Evolutionary conservation across 441 rosid species (phyloP), one percentile per base, ranked within the genome.

Genomic region (Croton laevigatus): DNA sequence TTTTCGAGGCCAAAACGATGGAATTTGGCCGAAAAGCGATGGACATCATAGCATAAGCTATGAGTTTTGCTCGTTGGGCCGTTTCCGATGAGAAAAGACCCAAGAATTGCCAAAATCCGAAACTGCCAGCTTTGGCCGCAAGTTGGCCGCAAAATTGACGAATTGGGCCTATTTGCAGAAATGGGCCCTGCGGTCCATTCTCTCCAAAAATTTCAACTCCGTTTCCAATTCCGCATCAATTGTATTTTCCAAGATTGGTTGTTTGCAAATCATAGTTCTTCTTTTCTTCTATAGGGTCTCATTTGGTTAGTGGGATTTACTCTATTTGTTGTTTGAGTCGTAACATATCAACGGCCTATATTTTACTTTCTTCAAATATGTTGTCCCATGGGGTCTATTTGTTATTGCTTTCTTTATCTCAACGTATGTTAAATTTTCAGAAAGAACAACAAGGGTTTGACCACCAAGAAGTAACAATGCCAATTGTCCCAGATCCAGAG

Each of bases 401-500:
- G 52, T 36, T 67, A 58, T 46, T 77, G 23, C 48, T 66, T 55
- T 14, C 34, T 59, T 51, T 32, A 46, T 55, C 71, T 73, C 54
- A 69, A 60, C 73, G 44, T 69, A 36, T 70, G 48, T 16, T 60
- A 52, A 63, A 79, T 81, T 70, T 71, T 5, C 76, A 93, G 99
- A 86, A 88, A 82, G 91, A 80, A 81, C 87, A 83, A 75, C 76
- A 66, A 62, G 95, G 97, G 63, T 93, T 85, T 84, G 89, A 86
- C 14, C 99, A 93, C 80, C 97, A 93, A 76, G 86, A 74, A 62
- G 77, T 77, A 59, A 80, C 55, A 51, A 95, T 89, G 83, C 97
- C 97, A 65, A 68, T 77, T 19, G 97, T 86, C 62, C 92, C 91
- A 4, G 87, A 83, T 75, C 98, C 98, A 72, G 97, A 95, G 59